phyloP scores from a whole-genome alignment of 2,329 filamentous ascomycete genomes.

The Stachybotrys chlorohalonatus region DNA sequence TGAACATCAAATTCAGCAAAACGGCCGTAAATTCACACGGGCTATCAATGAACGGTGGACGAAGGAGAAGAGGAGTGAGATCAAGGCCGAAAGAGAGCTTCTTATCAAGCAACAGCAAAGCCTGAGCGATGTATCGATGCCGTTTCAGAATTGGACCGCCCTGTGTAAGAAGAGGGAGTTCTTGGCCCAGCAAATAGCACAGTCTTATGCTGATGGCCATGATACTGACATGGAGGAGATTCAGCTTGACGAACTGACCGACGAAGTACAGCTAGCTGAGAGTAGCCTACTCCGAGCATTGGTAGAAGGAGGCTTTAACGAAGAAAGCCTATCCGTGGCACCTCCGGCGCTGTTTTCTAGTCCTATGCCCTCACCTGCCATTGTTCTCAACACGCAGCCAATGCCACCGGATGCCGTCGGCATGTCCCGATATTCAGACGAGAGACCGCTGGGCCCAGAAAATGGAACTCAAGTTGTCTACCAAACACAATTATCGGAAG shows the following conservation, averaged over 20 bases:
- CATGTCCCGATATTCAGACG: constrained; percentile 22
- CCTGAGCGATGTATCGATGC: constrained; percentile 28
- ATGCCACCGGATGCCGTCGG: constrained; percentile 17
- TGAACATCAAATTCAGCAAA: constrained; percentile 34
- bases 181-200: constrained; percentile 35
- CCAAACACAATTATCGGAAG: constrained; percentile 37
- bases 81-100: constrained; percentile 41
- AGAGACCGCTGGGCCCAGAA: constrained; percentile 19
- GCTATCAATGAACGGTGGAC: constrained; percentile 38
- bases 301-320: constrained; percentile 34
- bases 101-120: constrained; percentile 36
- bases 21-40: constrained; percentile 36
- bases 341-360: constrained; percentile 4
- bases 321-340: constrained; percentile 26
- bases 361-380: constrained; percentile 9
- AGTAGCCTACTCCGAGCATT: constrained; percentile 30
- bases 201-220: constrained; percentile 40
- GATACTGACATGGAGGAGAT: constrained; percentile 44
- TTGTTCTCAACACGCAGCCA: constrained; percentile 37
- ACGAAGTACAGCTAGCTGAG: constrained; percentile 34
- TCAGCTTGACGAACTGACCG: constrained; percentile 38
- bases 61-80: constrained; percentile 32
- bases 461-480: constrained; percentile 38
- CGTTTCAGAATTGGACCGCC: constrained; percentile 31
- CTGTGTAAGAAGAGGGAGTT: constrained; percentile 34